Conservation (phyloP, 2,329 filamentous ascomycete genomes). For the Colletotrichum sansevieriae region DNA sequence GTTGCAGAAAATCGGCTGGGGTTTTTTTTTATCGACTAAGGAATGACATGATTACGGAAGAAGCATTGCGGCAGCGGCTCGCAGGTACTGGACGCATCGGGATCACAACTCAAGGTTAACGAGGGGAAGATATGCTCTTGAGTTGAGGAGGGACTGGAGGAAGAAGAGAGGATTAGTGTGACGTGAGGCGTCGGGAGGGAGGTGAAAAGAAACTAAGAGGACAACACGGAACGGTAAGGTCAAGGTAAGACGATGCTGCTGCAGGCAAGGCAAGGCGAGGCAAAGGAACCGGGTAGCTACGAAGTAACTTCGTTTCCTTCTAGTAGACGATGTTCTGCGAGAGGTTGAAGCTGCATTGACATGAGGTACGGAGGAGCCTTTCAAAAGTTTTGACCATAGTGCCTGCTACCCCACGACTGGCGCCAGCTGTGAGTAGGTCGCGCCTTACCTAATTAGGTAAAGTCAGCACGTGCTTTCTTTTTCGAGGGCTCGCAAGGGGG, state of each 20-base stretch:
- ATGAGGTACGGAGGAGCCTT: too few relatives aligned
- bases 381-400: too few relatives aligned
- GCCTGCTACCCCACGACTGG: too few relatives aligned
- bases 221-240: slow-evolving; percentile 19
- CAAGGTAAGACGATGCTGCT: not conserved
- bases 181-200: slow-evolving; percentile 32
- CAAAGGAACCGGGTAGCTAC: slow-evolving; percentile 9
- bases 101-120: slow-evolving; percentile 29
- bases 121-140: slow-evolving; percentile 17
- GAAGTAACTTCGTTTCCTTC: not conserved
- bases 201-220: slow-evolving; percentile 27
- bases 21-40: slow-evolving; percentile 39
- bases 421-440: too few relatives aligned
- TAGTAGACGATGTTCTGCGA: not conserved
- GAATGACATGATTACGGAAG: slow-evolving; percentile 42
- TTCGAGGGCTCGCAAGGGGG: too few relatives aligned
- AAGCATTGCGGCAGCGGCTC: slow-evolving; percentile 4
- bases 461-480: too few relatives aligned
- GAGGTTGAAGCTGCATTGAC: slow-evolving; percentile 16
- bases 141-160: slow-evolving; percentile 2
- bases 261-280: slow-evolving; percentile 8
- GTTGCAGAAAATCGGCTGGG: slow-evolving; percentile 36
- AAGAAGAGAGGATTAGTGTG: slow-evolving; percentile 12
- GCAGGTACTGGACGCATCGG: slow-evolving; percentile 42
- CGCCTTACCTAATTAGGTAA: too few relatives aligned